Base-by-base conservation (phyloP, 192 early-diverging fungal genomes). In the Phycomyces nitens region DNA sequence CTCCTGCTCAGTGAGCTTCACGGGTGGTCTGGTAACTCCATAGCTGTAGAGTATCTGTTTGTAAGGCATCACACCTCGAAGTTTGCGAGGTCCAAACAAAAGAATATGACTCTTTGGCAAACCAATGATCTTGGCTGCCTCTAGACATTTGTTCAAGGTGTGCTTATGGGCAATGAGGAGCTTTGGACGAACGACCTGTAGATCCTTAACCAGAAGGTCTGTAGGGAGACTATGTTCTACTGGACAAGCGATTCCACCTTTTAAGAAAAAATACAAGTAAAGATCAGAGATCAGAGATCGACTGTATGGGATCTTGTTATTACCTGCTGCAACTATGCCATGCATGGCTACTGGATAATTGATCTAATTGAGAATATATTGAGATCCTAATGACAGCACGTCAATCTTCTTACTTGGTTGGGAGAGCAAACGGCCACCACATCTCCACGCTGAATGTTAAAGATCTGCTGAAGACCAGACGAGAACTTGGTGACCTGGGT, bases 221-320 rank as follows among this genome's bases (percentile, higher is more conserved):
- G 78, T 70, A 10, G 82, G 88, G 72, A 93, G 93, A 6, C 77
- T 80, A 27, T 90, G 91, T 53, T 94, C 94, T n/a, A 85, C 84
- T 10, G 85, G 82, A 1, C 88, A 84, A 22, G 90, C 79, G 0
- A 84, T 70, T 11, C 86, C 86, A 20, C 91, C 61, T 63, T n/a
- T n/a, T n/a, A n/a, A n/a, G n/a, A n/a, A n/a, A n/a, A n/a, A n/a
- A n/a, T n/a, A n/a, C n/a, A n/a, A n/a, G n/a, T n/a, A n/a, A n/a
- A n/a, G n/a, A n/a, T n/a, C n/a, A n/a, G n/a, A n/a, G n/a, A n/a
- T n/a, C n/a, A n/a, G n/a, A n/a, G n/a, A n/a, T n/a, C n/a, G n/a
- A n/a, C n/a, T n/a, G n/a, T n/a, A n/a, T n/a, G n/a, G n/a, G n/a
- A n/a, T n/a, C n/a, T n/a, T n/a, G n/a, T n/a, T n/a, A n/a, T 63